These are phyloP conservation scores for Colletotrichum siamense DNA, from an alignment of 2,329 filamentous ascomycete species.

Conservation along the genomic window DNA sequence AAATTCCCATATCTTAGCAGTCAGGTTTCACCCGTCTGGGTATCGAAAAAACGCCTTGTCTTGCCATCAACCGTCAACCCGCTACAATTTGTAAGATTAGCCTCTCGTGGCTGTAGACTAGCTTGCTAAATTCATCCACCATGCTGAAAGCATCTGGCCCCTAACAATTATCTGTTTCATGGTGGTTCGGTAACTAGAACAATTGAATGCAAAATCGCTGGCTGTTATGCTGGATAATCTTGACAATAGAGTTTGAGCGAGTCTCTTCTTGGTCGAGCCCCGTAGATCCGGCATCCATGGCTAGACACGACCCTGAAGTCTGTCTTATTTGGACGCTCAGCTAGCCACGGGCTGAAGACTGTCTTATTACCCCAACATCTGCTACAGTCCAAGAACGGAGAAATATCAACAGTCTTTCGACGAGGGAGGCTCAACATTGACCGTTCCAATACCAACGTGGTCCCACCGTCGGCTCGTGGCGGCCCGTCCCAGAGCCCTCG, in stretches of 20 bases:
- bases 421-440: not conserved
- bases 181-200: not conserved
- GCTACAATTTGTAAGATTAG: accelerated
- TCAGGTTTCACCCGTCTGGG: not conserved
- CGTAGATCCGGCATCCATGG: not conserved
- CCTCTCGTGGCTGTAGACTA: not conserved
- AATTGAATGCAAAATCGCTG: not conserved
- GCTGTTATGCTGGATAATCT: not conserved
- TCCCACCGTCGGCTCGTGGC: not conserved
- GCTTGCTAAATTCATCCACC: not conserved
- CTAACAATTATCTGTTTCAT: not conserved
- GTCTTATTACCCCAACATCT: not conserved
- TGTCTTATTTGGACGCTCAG: not conserved
- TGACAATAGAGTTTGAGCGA: not conserved
- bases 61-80: not conserved
- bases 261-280: accelerated
- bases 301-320: not conserved
- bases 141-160: not conserved
- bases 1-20: not conserved
- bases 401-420: not conserved
- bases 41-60: not conserved
- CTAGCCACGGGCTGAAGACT: not conserved
- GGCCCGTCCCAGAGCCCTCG: not conserved
- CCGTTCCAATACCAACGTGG: not conserved
- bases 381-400: not conserved